Evolutionary conservation across 306 rosid species (phyloP).

Genomic region (Corylus avellana): DNA sequence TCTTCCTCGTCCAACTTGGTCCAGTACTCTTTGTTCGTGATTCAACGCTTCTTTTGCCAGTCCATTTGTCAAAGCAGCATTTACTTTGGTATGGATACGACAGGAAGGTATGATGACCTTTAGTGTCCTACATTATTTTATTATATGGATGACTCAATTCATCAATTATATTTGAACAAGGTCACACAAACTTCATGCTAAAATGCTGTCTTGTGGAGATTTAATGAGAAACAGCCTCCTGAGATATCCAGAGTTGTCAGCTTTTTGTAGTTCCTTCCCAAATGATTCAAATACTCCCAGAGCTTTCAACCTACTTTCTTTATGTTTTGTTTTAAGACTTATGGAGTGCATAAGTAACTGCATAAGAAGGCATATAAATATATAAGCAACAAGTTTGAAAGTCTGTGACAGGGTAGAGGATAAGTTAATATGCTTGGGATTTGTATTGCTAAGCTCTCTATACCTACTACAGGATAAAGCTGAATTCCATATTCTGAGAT

Average conservation of each 20-base stretch:
- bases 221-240: not conserved
- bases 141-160: not conserved
- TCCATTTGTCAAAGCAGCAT: conserved; percentile 93
- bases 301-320: not conserved
- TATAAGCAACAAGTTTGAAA: not conserved
- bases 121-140: conserved; percentile 11
- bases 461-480: not conserved
- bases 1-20: conserved; percentile 93
- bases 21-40: conserved; percentile 91
- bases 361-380: not conserved
- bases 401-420: not conserved
- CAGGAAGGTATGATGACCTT: conserved; percentile 67
- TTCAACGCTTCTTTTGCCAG: conserved; percentile 90
- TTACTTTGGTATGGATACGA: conserved; percentile 99
- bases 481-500: not conserved
- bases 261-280: not conserved
- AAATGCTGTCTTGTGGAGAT: not conserved
- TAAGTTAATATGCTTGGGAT: not conserved
- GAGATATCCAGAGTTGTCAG: not conserved
- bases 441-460: not conserved
- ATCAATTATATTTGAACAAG: not conserved
- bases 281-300: not conserved
- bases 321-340: not conserved
- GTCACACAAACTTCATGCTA: not conserved
- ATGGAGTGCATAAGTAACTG: not conserved